Base-by-base conservation (phyloP, 2,329 filamentous ascomycete genomes). In the Colletotrichum sp. region DNA sequence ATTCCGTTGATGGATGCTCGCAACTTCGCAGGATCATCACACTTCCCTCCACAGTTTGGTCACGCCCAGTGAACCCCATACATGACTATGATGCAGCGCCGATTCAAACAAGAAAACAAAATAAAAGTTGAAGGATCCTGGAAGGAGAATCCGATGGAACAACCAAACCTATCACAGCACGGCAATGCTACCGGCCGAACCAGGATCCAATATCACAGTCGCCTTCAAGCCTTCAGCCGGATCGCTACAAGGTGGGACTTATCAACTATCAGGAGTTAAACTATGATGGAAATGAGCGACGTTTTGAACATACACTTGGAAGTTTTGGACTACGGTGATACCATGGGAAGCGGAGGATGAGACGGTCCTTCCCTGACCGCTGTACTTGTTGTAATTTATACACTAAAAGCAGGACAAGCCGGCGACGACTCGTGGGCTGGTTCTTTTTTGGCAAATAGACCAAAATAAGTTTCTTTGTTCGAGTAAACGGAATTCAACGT, bases 1-100 rank as follows among this genome's bases (percentile, higher is more conserved):
- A 88, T 88, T 55, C 87, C 87, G 2, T 80, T 89, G 74, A 87
- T 88, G 79, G 86, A 88, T 75, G 82, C 85, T 55, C 82, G 86
- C 52, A 84, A 83, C 78, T 89, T 87, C 78, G 80, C 79, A 25
- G 81, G 81, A 34, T 85, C 85, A 8, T 85, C 83, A 60, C 81
- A 82, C 62, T 79, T 81, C 69, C 74, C 73, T 36, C 34, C 65
- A 36, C 70, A 77, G 34, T 77, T 75, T 48, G 75, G 71, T 2
- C 77, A 80, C 18, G 75, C 73, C 13, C 76, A 76, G 66, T 77
- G 43, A 69, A 60, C 22, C 10, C 16, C 9, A 39, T 18, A 27
- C 25, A 58, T 58, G n/a, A 52, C 22, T 52, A 52, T 25, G 43
- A 52, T n/a, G 12, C 43, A 22, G n/a, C n/a, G 6, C 15, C n/a